Base-by-base conservation (phyloP, 2,329 filamentous ascomycete species). In the Diaporthe humulicola region DNA sequence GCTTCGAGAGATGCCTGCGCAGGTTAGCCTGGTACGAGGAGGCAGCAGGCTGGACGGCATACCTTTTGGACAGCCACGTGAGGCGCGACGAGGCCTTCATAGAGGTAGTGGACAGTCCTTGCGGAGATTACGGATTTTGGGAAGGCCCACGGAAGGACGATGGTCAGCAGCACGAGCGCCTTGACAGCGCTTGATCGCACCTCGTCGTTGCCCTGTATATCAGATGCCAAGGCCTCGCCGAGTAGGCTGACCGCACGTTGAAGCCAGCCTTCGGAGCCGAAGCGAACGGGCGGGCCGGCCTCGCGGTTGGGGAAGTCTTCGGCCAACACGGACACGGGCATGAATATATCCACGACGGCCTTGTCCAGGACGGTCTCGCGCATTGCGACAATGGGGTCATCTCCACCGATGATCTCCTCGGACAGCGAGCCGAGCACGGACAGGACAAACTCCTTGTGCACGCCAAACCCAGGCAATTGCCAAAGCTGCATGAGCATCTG, bases 291-390 rank as follows among this genome's bases (percentile, higher is more conserved):
- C 36, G 92, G 87, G 61, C 89, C 90, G 52, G 89, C 82, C 77
- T 95, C 92, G 78, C 95, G 89, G 79, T 93, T 92, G 15, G 94
- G 93, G 79, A 95, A 95, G 33, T 93, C 89, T 77, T 97, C 93
- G 76, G 90, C 85, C 73, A 98, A 90, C 28, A 98, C 92, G 1
- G 88, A 85, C 33, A 91, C 88, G 1, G 97, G 95, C 0, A 96
- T 98, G 82, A 98, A 97, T 76, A 98, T 95, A 82, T 98, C 97
- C 76, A 98, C 94, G 80, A 97, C 94, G 15, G 95, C 94, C 82
- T 95, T 94, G 81, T 95, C 98, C 76, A 99, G 89, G 73, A 94
- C 91, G 70, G 93, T 93, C 81, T 96, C 94, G 77, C 96, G 92
- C 79, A 98, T 86, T 22, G 94, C 93, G 19, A 96, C 95, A 6